phyloP scores from a whole-genome alignment of 257 asterid species.

The Jaltomata sinuosa region DNA sequence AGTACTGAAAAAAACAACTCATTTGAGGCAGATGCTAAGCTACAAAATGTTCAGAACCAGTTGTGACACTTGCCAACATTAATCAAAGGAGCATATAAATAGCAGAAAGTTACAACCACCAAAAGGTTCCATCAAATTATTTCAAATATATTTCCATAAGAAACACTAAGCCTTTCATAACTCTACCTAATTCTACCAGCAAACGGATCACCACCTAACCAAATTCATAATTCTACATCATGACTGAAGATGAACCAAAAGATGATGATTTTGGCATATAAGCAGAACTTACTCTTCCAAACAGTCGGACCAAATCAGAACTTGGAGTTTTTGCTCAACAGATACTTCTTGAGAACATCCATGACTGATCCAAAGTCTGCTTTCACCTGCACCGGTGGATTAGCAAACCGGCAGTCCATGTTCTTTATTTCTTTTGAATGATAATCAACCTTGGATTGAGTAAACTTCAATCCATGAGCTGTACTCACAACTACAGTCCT shows the following conservation, averaged over 20 bases:
- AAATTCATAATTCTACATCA: not conserved
- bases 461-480: conserved; percentile 83
- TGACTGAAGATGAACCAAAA: not conserved
- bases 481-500: conserved; percentile 85
- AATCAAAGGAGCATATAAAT: not conserved
- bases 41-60: not conserved
- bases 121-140: not conserved
- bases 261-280: conserved; percentile 4
- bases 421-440: conserved; percentile 62
- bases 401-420: conserved; percentile 62
- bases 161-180: not conserved
- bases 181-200: not conserved
- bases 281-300: conserved; percentile 19
- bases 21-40: not conserved
- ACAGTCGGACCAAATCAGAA: not conserved
- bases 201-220: not conserved
- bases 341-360: conserved; percentile 72
- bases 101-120: not conserved
- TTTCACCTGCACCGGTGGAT: conserved; percentile 75
- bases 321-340: conserved; percentile 50
- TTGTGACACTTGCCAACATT: not conserved
- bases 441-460: conserved; percentile 68
- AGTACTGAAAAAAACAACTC: not conserved
- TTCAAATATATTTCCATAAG: not conserved
- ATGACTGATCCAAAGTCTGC: conserved; percentile 85